Percentiles rank a stretch among this genome's conserved stretches.
Conservation (phyloP, 257 asterid genomes). For the Salvia hispanica region DNA sequence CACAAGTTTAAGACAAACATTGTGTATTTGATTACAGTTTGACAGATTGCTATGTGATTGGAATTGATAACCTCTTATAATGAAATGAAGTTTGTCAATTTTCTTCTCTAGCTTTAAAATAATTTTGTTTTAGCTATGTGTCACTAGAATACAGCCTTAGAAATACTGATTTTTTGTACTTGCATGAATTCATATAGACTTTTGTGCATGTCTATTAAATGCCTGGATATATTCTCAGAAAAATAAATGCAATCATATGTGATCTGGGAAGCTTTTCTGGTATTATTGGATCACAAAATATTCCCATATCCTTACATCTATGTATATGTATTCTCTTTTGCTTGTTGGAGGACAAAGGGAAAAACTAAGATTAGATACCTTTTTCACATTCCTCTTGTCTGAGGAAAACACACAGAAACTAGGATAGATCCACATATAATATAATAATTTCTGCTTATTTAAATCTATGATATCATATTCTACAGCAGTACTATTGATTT, state of each 20-base stretch:
- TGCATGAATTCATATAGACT: too few species aligned
- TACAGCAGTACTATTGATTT: background rate
- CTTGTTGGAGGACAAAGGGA: slow-evolving; percentile 25
- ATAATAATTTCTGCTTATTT: background rate
- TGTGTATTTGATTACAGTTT: slow-evolving; percentile 26
- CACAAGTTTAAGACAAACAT: slow-evolving; percentile 24
- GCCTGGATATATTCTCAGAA: too few species aligned
- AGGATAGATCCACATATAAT: background rate
- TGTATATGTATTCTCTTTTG: slow-evolving; percentile 27
- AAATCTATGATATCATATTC: too few species aligned
- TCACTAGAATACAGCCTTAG: background rate
- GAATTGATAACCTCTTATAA: slow-evolving; percentile 6
- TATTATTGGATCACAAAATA: slow-evolving; percentile 32
- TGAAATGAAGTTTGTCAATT: slow-evolving; percentile 25
- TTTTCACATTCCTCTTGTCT: background rate
- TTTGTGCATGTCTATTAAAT: too few species aligned
- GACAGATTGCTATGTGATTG: slow-evolving; percentile 27
- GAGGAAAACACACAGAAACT: slow-evolving; percentile 10
- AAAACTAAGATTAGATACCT: slow-evolving; percentile 15
- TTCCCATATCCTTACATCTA: slow-evolving; percentile 23
- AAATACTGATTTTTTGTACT: background rate
- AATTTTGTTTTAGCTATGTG: background rate
- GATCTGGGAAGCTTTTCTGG: too few species aligned
- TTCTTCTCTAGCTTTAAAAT: background rate
- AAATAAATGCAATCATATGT: too few species aligned